These are phyloP conservation scores for Asterochloris sp. DNA, from an alignment of 139 green algal genomes.

Conservation along the genomic window DNA sequence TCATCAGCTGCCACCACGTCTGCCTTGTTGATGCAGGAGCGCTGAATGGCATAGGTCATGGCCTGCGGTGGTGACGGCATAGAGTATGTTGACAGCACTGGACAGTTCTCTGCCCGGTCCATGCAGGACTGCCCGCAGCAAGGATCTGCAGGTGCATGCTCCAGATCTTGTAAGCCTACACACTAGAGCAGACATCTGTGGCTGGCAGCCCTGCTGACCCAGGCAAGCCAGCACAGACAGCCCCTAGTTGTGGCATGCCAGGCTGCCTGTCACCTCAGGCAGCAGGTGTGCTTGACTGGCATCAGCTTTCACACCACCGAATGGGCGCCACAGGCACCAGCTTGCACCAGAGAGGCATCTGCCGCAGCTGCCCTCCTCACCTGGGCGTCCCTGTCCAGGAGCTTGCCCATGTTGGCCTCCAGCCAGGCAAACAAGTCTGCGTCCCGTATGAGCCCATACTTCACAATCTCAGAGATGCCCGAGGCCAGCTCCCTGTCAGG, in stretches of 20 bases:
- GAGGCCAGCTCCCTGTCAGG: slow-evolving; percentile 87
- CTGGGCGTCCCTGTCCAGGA: slow-evolving; percentile 76
- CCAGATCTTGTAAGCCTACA: too few species aligned
- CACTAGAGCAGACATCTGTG: too few species aligned
- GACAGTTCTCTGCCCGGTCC: not conserved
- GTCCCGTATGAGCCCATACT: slow-evolving; percentile 98
- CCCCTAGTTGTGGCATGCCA: too few species aligned
- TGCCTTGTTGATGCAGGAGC: slow-evolving; percentile 96
- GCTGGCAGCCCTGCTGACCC: too few species aligned
- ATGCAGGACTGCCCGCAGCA: not conserved
- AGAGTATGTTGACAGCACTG: too few species aligned
- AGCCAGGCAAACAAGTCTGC: slow-evolving; percentile 93
- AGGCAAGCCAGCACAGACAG: too few species aligned
- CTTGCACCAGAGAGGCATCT: too few species aligned
- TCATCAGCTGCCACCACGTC: slow-evolving; percentile 93
- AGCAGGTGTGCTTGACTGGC: too few species aligned
- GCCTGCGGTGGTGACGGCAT: slow-evolving; percentile 35
- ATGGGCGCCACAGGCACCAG: too few species aligned
- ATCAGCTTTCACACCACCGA: too few species aligned
- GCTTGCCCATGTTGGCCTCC: slow-evolving; percentile 84
- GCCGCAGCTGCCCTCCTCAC: not conserved
- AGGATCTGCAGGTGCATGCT: not conserved
- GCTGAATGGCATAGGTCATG: slow-evolving; percentile 88
- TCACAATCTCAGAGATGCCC: slow-evolving; percentile 96
- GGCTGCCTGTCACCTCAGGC: too few species aligned